Conservation (phyloP, 2,329 filamentous ascomycete genomes). For the Venturia aucupariae region DNA sequence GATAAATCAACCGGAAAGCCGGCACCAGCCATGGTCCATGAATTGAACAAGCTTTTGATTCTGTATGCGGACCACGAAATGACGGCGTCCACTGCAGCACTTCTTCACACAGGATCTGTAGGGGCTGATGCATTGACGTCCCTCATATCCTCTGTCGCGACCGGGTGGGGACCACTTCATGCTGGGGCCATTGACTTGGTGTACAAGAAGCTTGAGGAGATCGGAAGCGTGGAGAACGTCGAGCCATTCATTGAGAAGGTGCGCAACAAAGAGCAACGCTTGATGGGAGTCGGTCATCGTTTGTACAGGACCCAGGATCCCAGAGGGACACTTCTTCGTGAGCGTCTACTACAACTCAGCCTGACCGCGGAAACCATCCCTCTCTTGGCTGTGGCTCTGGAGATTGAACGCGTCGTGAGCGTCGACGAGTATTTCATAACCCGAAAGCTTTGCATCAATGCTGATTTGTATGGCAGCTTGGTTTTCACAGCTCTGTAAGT, state of each 20-base stretch:
- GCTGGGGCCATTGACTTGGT: slow-evolving; percentile 51
- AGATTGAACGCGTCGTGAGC: slow-evolving; percentile 30
- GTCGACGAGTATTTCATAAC: slow-evolving; percentile 30
- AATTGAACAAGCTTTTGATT: slow-evolving; percentile 46
- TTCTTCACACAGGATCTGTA: slow-evolving; percentile 47
- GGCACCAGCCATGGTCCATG: slow-evolving; percentile 41
- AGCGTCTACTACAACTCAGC: slow-evolving; percentile 36
- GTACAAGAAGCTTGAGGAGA: slow-evolving; percentile 45
- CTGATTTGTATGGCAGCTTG: slow-evolving; percentile 37
- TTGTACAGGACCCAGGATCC: slow-evolving; percentile 48
- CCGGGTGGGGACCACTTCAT: slow-evolving; percentile 48
- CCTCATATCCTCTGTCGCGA: slow-evolving; percentile 43
- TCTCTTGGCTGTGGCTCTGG: slow-evolving; percentile 29
- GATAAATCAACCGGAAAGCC: slow-evolving; percentile 40
- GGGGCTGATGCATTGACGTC: slow-evolving; percentile 47
- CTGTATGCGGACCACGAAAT: slow-evolving; percentile 52
- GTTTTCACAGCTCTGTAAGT: slow-evolving; percentile 33
- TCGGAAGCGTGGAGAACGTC: slow-evolving; percentile 43
- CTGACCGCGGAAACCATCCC: slow-evolving; percentile 22
- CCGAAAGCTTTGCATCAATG: slow-evolving; percentile 34
- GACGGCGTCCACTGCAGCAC: slow-evolving; percentile 47
- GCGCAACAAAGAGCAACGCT: slow-evolving; percentile 41
- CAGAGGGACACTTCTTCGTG: slow-evolving; percentile 40
- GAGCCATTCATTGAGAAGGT: slow-evolving; percentile 42
- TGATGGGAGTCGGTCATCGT: slow-evolving; percentile 48